Evolutionary conservation across 768 basidiomycete genomes (phyloP), one percentile per base, ranked within the genome.

Genomic region (Mrakia hoshinonis): DNA sequence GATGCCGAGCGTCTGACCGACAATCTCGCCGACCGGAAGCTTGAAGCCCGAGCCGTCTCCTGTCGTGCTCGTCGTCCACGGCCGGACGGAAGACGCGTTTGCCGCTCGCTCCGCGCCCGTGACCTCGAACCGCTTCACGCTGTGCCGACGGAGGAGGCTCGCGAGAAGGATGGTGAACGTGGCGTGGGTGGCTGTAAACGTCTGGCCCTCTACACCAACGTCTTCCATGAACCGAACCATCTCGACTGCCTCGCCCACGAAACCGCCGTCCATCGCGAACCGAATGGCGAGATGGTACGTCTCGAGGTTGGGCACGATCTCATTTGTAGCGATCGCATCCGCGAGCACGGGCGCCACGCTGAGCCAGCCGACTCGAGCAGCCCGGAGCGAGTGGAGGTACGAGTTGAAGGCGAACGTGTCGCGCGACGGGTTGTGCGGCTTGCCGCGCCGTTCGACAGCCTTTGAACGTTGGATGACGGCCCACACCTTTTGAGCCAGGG

Each of bases 111-210:
- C 31, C 4, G 22, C 20, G 15, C 1, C 2, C 1, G 13, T 31
- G 36, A 61, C 36, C 18, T 61, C 34, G 18, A 10, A 4, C 2
- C 31, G 58, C 0, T 20, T 31, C 15, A 61, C n/a, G 18, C 7
- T 11, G 4, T 61, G 58, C 0, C 58, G 58, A 61, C 36, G 36
- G n/a, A 61, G 58, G 34, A 61, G 31, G 15, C 58, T 31, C 11
- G 58, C 58, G 58, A 61, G 36, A 36, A 61, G 31, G 58, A 61
- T 61, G 36, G 58, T 61, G 58, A 61, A 61, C 31, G 34, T 61
- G 18, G 22, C 20, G 20, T 36, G 20, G 12, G 31, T 38, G 4
- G 58, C 58, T 15, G 18, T 61, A 22, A 61, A 39, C 6, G 58
- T 61, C 36, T 38, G 58, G 36, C 58, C 58, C 7, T 38, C 18